Percentiles rank a stretch among this genome's conserved stretches.
These are phyloP conservation scores for Deakozyma indianensis DNA, from an alignment of 805 yeast species.

Conservation along the genomic window DNA sequence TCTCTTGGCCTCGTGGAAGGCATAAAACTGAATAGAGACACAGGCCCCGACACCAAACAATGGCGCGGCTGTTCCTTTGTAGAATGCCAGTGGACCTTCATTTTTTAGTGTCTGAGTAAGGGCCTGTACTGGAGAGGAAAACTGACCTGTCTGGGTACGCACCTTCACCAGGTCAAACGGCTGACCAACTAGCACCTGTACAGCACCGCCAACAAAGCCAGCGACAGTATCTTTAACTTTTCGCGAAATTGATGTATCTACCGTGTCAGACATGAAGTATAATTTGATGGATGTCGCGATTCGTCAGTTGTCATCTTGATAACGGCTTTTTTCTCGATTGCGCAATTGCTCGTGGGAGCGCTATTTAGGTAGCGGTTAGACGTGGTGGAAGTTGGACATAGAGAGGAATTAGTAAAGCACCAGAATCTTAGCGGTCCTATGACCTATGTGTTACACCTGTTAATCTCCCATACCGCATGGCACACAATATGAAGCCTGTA, in stretches of 20 bases:
- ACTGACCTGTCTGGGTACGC: conserved; percentile 57
- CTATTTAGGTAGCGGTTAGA: too few relatives aligned
- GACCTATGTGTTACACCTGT: too few relatives aligned
- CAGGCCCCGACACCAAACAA: conserved; percentile 55
- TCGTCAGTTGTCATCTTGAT: conserved; percentile 1
- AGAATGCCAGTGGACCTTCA: conserved; percentile 50
- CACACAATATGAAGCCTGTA: too few relatives aligned
- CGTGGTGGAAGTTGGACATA: too few relatives aligned
- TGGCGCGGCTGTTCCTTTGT: conserved; percentile 59
- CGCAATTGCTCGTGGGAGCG: neutral
- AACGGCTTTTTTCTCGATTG: neutral
- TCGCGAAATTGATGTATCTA: conserved; percentile 26
- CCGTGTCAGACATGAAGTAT: neutral
- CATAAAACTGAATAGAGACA: conserved; percentile 56
- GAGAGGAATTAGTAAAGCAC: too few relatives aligned
- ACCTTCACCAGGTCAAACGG: conserved; percentile 67
- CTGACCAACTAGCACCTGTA: conserved; percentile 43
- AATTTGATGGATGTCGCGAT: neutral
- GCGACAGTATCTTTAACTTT: conserved; percentile 40
- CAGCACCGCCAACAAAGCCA: conserved; percentile 42
- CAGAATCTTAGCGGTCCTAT: too few relatives aligned
- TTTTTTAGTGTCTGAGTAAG: conserved; percentile 37
- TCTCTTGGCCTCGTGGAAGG: conserved; percentile 55
- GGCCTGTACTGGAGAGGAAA: conserved; percentile 34
- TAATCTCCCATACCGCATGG: too few relatives aligned